Conservation (phyloP, 2,329 filamentous ascomycete species). For the Teratosphaeria pseudoeucalypti region DNA sequence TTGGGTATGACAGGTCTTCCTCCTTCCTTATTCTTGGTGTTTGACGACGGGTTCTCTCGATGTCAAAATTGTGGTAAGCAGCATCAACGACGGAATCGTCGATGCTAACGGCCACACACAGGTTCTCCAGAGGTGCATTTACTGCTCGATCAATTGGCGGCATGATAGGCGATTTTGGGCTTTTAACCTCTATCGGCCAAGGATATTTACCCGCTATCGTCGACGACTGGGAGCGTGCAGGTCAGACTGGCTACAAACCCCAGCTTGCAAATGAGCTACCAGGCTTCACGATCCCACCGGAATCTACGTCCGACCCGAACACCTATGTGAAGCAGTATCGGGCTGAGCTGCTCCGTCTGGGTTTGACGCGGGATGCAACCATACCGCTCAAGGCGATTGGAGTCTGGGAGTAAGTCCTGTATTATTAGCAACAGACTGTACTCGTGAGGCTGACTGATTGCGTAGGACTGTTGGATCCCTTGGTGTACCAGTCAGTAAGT, state of each 20-base stretch:
- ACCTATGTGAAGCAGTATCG: not conserved
- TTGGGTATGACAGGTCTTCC: conserved; percentile 17
- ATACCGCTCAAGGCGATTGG: conserved; percentile 27
- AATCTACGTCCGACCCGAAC: not conserved
- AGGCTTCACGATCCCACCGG: not conserved
- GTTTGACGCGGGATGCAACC: not conserved
- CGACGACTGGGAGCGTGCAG: conserved; percentile 18
- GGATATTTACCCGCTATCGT: conserved; percentile 18
- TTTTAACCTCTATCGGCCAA: conserved; percentile 24
- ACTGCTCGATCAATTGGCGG: conserved; percentile 31
- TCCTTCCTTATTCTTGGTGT: not conserved
- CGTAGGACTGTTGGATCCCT: not conserved
- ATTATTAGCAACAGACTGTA: not conserved
- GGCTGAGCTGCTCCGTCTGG: not conserved
- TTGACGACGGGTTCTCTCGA: not conserved
- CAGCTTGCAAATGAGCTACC: not conserved
- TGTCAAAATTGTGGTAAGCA: not conserved
- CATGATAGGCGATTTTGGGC: conserved; percentile 32
- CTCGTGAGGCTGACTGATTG: not conserved
- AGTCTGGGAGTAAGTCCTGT: conserved; percentile 25
- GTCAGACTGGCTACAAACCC: conserved; percentile 2
- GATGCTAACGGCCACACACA: not conserved
- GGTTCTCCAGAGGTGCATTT: conserved; percentile 33
- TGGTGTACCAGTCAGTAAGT: not conserved
- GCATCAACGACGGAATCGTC: not conserved